Conservation (phyloP, 495 filamentous ascomycete species). For the Penicillium fimorum region DNA sequence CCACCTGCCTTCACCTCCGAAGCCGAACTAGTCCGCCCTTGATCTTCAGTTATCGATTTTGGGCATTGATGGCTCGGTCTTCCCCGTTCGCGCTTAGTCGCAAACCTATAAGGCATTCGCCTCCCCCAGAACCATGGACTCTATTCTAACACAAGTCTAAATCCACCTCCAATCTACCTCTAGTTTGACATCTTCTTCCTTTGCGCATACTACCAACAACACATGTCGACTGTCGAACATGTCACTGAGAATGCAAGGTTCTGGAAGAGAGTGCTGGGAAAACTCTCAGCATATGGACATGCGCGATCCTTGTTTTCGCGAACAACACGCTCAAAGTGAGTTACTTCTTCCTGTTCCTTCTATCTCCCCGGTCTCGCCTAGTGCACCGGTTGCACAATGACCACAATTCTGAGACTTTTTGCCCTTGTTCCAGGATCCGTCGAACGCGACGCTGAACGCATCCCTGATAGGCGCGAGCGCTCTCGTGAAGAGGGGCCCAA, state of each 20-base stretch:
- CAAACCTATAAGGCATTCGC: constrained; percentile 25
- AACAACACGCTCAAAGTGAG: constrained; percentile 37
- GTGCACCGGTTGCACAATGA: constrained; percentile 15
- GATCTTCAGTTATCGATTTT: constrained; percentile 31
- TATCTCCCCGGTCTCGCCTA: background rate
- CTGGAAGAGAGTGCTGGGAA: constrained; percentile 40
- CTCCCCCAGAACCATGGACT: constrained; percentile 4
- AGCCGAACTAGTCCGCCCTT: constrained; percentile 35
- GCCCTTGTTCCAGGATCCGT: constrained; percentile 24
- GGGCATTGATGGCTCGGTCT: constrained; percentile 24
- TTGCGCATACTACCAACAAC: constrained; percentile 9
- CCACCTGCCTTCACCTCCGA: constrained; percentile 16
- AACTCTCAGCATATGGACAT: constrained; percentile 36
- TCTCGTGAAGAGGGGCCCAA: constrained; percentile 16
- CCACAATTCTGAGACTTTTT: constrained; percentile 25
- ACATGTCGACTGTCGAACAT: constrained; percentile 35
- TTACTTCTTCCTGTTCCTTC: background rate
- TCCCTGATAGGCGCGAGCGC: constrained; percentile 25
- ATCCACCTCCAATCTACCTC: background rate
- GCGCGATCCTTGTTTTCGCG: constrained; percentile 32
- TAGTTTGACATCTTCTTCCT: background rate
- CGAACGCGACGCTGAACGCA: constrained; percentile 29
- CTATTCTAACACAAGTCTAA: constrained; percentile 10
- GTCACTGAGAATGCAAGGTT: constrained; percentile 38
- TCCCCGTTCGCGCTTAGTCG: constrained; percentile 14